These are phyloP conservation scores for Microascus cirrosus DNA, from an alignment of 2,329 filamentous ascomycete genomes.

Conservation along the genomic window DNA sequence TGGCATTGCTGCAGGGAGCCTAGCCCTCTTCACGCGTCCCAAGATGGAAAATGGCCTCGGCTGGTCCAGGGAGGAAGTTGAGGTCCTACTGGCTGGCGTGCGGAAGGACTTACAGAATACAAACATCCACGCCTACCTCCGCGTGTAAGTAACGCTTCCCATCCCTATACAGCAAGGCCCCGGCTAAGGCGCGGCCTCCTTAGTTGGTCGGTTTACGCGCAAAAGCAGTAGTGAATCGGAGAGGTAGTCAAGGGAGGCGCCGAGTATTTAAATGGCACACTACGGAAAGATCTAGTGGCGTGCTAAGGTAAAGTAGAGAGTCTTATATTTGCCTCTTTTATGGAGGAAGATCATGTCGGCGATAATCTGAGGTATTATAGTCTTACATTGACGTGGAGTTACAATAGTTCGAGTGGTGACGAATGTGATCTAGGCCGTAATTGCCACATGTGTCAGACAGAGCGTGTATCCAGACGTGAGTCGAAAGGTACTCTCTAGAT, in stretches of 20 bases:
- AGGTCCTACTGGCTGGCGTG: conserved; percentile 15
- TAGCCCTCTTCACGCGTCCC: conserved; percentile 20
- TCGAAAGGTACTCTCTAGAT: too few species aligned
- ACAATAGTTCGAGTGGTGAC: too few species aligned
- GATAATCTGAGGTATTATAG: not conserved
- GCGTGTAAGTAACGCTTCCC: conserved; percentile 13
- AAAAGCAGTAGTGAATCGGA: not conserved
- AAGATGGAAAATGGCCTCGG: conserved; percentile 9
- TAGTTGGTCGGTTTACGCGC: not conserved
- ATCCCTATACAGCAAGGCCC: not conserved
- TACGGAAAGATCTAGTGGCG: too few species aligned
- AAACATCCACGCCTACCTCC: conserved; percentile 18
- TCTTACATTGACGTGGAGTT: too few species aligned
- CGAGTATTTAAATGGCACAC: too few species aligned
- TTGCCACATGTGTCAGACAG: too few species aligned
- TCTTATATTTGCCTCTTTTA: not conserved
- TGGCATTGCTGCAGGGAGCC: conserved; percentile 17
- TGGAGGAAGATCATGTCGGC: not conserved
- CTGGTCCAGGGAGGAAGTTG: conserved; percentile 17
- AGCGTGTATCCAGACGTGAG: too few species aligned
- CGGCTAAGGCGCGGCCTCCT: not conserved
- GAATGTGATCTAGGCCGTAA: not conserved
- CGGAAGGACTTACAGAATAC: conserved; percentile 16
- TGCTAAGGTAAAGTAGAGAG: not conserved
- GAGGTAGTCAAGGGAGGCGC: too few species aligned